Evolutionary conservation across 2,329 filamentous ascomycete species (phyloP), one percentile per base, ranked within the genome.

Genomic region (Periconia macrospinosa): DNA sequence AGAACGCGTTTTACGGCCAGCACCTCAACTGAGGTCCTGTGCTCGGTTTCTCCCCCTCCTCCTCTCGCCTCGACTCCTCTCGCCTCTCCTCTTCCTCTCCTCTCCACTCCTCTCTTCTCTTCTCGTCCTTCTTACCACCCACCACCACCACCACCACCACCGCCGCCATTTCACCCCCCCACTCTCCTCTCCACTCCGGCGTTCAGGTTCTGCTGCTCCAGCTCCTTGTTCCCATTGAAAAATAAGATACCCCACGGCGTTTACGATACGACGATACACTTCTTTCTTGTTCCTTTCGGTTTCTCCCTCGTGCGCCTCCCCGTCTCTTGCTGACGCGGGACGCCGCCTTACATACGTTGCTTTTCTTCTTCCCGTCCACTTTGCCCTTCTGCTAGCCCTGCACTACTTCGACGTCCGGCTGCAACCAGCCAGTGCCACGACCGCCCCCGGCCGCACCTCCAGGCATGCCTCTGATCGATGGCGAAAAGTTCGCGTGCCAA

Each of bases 401-500:
- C 43, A 49, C 41, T 27, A 45, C 52, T 49, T 41, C 57, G 45
- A 54, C 53, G 56, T 52, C 52, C 63, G 60, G 60, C 68, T 59
- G 59, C 55, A 53, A 48, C 30, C 48, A 62, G 62, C 66, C 62
- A 59, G 53, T 66, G 61, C 63, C 54, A 66, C 70, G 68, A 72
- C 69, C 66, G 67, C 63, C 58, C 56, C 58, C 64, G 68, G 69
- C 70, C 69, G 68, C 67, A 54, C 53, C 53, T 57, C 44, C 41
- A 63, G 70, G 62, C 57, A 74, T 74, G 71, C 71, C 73, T 62
- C 59, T 75, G 50, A 67, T 75, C 63, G 87, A 96, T 83, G 93
- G 93, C 77, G 91, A 96, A 81, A 97, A 97, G 82, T 97, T 86
- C 81, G 93, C 93, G 78, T 97, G 93, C 83, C 91, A 96, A 80